Evolutionary conservation across 2,329 filamentous ascomycete species (phyloP), one percentile per base, ranked within the genome.

Genomic region (Hortaea sp.): DNA sequence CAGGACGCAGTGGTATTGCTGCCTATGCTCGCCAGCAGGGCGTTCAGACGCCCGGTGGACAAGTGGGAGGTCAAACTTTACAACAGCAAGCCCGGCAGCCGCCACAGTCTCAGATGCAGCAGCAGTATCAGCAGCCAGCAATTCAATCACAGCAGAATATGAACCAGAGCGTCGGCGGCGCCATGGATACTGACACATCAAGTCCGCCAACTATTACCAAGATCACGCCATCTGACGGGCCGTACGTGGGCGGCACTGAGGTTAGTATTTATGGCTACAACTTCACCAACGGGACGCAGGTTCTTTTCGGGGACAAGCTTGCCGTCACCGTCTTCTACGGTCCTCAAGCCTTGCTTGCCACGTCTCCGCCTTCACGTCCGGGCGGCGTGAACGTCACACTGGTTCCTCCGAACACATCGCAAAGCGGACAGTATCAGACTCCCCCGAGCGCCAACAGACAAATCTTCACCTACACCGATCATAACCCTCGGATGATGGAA

Each of bases 241-340:
- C 88, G 5, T 85, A 82, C 48, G 79, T 79, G 32, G 88, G 88
- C 49, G 88, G 88, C 38, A 88, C 87, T 44, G 88, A 95, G 63
- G 87, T 95, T 3, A 90, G 86, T 0, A 78, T 92, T 46, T 72
- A 94, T 6, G 88, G 89, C 12, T 85, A 81, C 53, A 80, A 82
- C 10, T 94, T 95, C 62, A 82, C 81, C 53, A 82, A 84, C 65
- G 80, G 80, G 1, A 75, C 94, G 51, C 85, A 89, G 51, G 85
- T 95, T 45, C 84, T 88, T 66, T 95, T 95, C 63, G 89, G 89
- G 13, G 79, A 83, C 50, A 73, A 70, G 11, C 69, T 76, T 41
- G 79, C 80, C 12, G 79, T 83, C 0, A 89, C 85, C 1, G 87
- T 84, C 0, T 92, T 78, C 61, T 90, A 85, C 84, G 83, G 85